Evolutionary conservation across 192 early-diverging fungal genomes (phyloP), one percentile per base, ranked within the genome.

Genomic region (Coemansia sp.): DNA sequence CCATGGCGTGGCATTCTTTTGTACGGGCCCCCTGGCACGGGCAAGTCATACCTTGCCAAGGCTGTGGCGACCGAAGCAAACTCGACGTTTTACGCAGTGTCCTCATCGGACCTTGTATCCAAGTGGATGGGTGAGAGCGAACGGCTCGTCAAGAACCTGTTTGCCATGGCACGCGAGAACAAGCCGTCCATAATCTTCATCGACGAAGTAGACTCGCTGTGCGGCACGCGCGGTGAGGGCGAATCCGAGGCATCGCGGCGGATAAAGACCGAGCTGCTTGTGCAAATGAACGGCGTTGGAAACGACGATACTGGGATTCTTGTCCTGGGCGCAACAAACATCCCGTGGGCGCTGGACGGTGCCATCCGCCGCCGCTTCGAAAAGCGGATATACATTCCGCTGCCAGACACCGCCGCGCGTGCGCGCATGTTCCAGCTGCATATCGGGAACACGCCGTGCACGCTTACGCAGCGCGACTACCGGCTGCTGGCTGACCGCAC

Each of bases 111-210:
- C 81, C 85, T 99, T 57, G 96, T 99, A n/a, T 92, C 90, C 74
- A 99, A 98, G 85, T 99, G 95, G 95, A 98, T 99, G 92, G 96
- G 97, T 53, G 96, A 99, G 78, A 91, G 90, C 85, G 97, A 99
- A 78, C 83, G 92, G 75, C 86, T 97, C 43, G 93, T 99, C 15
- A 96, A 97, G 81, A 89, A 97, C 62, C 82, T 99, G 55, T 99
- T 99, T 85, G 84, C 85, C 36, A 93, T 97, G 88, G 97, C 95
- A 43, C 85, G 96, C 43, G 93, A 97, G 65, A 89, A 87, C 76
- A 92, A 90, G 67, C 97, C 96, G 23, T 90, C 97, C 10, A 98
- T 98, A 76, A 97, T 99, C 46, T 99, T 99, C 69, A 96, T 99
- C 73, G 97, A 99, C 85, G 96, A 98, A 74, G 92, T 99, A 6